Evolutionary conservation across 139 green algal species (phyloP).

Genomic region (Chlorella sp.): DNA sequence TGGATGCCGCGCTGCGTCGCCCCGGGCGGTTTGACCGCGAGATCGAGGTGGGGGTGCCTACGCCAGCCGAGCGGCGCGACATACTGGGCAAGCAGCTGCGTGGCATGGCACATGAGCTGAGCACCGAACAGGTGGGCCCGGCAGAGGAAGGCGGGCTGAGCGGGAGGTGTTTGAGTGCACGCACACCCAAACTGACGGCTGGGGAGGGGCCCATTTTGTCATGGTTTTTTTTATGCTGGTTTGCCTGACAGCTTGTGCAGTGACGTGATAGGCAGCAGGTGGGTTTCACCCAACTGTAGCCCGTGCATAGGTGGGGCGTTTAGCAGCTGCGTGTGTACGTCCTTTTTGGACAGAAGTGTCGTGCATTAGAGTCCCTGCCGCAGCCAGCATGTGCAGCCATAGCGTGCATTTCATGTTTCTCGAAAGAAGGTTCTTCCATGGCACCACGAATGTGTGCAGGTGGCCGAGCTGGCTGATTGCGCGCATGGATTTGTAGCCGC

Average conservation of each 20-base stretch:
- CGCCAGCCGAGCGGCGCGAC: constrained; percentile 60
- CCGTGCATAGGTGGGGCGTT: too few species aligned
- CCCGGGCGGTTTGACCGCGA: constrained; percentile 96
- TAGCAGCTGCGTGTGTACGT: too few species aligned
- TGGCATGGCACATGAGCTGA: constrained; percentile 57
- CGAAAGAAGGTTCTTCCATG: not conserved
- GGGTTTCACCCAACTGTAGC: too few species aligned
- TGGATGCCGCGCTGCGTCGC: constrained; percentile 88
- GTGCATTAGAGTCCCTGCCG: not conserved
- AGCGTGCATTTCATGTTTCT: not conserved
- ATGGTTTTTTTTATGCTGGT: too few species aligned
- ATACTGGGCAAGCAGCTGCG: constrained; percentile 73
- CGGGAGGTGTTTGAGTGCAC: not conserved
- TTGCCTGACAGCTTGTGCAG: too few species aligned
- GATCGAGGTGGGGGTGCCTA: constrained; percentile 86
- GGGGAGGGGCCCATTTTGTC: not conserved
- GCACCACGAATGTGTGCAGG: not conserved
- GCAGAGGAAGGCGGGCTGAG: too few species aligned
- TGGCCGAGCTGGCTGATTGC: constrained; percentile 55
- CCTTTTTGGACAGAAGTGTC: not conserved
- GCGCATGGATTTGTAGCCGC: constrained; percentile 77
- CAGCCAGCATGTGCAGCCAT: not conserved
- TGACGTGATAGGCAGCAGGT: too few species aligned
- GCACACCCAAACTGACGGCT: not conserved
- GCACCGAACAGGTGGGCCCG: constrained; percentile 32